Evolutionary conservation across 768 basidiomycete genomes (phyloP).

Genomic region (Lentinus brumalis): DNA sequence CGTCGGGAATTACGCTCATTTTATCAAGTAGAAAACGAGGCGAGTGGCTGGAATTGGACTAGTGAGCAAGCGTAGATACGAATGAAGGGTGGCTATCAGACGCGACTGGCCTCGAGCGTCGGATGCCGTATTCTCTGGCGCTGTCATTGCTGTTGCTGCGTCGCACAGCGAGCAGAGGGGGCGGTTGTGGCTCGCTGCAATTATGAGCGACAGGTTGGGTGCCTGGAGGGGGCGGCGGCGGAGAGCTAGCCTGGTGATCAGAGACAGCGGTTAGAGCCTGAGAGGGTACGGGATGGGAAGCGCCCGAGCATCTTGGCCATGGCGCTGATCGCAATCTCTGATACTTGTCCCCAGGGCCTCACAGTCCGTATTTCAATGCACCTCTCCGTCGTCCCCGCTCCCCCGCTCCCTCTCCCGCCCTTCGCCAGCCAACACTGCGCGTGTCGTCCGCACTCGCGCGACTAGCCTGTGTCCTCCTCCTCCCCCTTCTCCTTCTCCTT

Average conservation of each 20-base stretch:
- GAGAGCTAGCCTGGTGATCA: too few relatives aligned
- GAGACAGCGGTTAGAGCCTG: background rate
- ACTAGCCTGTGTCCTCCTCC: background rate
- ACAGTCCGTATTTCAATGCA: background rate
- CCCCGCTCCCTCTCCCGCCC: background rate
- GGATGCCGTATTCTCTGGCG: background rate
- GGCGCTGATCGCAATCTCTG: background rate
- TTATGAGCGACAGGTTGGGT: too few relatives aligned
- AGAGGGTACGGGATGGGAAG: too few relatives aligned
- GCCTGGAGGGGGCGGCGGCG: too few relatives aligned
- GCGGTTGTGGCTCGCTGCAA: too few relatives aligned
- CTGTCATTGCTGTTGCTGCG: background rate
- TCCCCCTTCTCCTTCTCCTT: background rate
- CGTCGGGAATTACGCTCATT: background rate
- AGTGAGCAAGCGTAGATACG: slow-evolving; percentile 7
- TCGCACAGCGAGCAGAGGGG: too few relatives aligned
- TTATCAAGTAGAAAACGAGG: background rate
- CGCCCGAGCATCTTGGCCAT: background rate
- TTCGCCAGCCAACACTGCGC: background rate
- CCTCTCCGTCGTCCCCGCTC: background rate
- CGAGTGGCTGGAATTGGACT: slow-evolving; percentile 5
- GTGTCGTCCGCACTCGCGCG: background rate
- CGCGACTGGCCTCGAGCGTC: background rate
- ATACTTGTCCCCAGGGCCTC: background rate
- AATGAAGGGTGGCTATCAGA: background rate